Base-by-base conservation (phyloP, 2,329 filamentous ascomycete species). In the Arthrobotrys sphaeroides region DNA sequence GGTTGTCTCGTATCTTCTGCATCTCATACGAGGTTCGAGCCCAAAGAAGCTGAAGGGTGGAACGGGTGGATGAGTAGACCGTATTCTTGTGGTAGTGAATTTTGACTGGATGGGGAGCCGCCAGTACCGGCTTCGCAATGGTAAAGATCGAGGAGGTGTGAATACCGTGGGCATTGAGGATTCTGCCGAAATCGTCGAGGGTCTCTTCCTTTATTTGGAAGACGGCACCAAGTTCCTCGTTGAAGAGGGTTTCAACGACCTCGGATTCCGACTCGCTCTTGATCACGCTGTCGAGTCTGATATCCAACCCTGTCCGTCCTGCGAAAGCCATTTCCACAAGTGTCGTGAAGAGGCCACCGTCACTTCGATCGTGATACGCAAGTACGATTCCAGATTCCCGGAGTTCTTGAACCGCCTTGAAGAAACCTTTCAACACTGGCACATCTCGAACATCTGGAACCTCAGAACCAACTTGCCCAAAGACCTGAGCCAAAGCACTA, bases 241-340 rank as follows among this genome's bases (percentile, higher is more conserved):
- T 97, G 88, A 99, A 98, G 18, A 99, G 87, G 0, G 91, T 88
- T 67, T 93, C 88, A 5, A 97, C 84, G 16, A 96, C 83, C 80
- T 89, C 85, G 0, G 89, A 86, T 49, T 88, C 84, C 7, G 87
- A 86, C 45, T 89, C 86, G 22, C 88, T 88, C 88, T 88, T 26
- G 87, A 84, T 77, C 83, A 84, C 49, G 85, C 84, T 88, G 81
- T 97, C 94, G 69, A 97, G 85, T 86, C 92, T 91, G 73, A 98
- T 86, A 79, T 96, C 91, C 28, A 93, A 87, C 76, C 94, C 95
- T 80, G 92, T 96, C 67, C 94, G 91, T 26, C 95, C 95, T 31
- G 95, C 94, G 82, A 98, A 98, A 89, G 96, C 96, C 95, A 98
- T 98, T 84, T 99, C 95, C 1, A 90, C 92, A 33, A 98, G 84